A percentile compares a stretch with the other conserved stretches of the same genome.
These are phyloP conservation scores for Magnusiomyces tetraspermus DNA, from an alignment of 1,139 yeast species.

Conservation along the genomic window DNA sequence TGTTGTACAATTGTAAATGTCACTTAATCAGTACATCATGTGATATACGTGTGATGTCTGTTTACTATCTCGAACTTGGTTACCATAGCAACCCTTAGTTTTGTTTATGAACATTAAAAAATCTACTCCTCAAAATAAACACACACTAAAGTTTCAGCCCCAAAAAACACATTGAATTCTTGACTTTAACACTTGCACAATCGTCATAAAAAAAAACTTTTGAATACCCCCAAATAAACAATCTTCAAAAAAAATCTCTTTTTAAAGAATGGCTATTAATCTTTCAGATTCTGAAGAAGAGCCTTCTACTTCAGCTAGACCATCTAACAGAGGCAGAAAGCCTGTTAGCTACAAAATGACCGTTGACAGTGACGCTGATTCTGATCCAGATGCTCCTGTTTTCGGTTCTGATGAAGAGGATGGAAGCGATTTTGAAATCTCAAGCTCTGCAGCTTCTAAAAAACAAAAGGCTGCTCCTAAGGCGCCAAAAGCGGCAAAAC, in stretches of 20 bases:
- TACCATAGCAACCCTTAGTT: too few relatives aligned
- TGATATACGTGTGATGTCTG: too few relatives aligned
- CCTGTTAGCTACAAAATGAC: slow-evolving; percentile 4
- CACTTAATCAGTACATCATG: too few relatives aligned
- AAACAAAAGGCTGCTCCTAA: slow-evolving; percentile 12
- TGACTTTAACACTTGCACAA: neutral
- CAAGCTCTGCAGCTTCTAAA: slow-evolving; percentile 10
- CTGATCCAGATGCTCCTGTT: neutral
- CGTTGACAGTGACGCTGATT: slow-evolving; percentile 8
- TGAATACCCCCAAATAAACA: neutral
- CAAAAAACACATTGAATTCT: too few relatives aligned
- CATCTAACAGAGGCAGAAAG: slow-evolving; percentile 11
- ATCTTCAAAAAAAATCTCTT: neutral
- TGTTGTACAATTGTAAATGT: too few relatives aligned
- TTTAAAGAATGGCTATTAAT: slow-evolving; percentile 7
- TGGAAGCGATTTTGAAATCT: slow-evolving; percentile 19
- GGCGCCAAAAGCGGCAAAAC: slow-evolving; percentile 9
- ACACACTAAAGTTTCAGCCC: too few relatives aligned
- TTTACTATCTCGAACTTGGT: too few relatives aligned
- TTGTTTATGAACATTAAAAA: too few relatives aligned
- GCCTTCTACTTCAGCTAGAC: slow-evolving; percentile 1
- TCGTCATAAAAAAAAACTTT: neutral
- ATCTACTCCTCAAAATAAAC: too few relatives aligned
- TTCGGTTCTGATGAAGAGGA: slow-evolving; percentile 13
- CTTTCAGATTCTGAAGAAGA: slow-evolving; percentile 11